These are phyloP conservation scores for Mycena olivaceomarginata DNA, from an alignment of 768 basidiomycete species.

Conservation along the genomic window DNA sequence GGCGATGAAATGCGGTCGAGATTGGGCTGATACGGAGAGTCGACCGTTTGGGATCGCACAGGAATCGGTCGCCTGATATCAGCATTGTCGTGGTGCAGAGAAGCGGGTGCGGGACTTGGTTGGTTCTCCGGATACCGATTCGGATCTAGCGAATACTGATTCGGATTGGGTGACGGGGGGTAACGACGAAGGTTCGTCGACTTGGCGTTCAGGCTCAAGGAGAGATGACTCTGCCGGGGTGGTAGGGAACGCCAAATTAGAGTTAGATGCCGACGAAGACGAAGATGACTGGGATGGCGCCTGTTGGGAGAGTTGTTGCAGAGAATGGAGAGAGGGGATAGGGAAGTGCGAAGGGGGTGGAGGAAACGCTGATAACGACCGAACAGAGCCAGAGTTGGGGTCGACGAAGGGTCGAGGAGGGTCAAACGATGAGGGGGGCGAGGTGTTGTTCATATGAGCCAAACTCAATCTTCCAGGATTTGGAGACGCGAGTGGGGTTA, in stretches of 20 bases:
- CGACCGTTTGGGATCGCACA: slow-evolving; percentile 41
- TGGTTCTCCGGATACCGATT: slow-evolving; percentile 3
- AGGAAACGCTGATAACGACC: slow-evolving; percentile 85
- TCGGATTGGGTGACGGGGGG: slow-evolving; percentile 32
- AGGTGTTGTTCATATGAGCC: slow-evolving; percentile 39
- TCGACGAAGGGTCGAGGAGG: slow-evolving; percentile 61
- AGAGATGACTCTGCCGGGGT: slow-evolving; percentile 49
- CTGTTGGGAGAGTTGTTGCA: background rate
- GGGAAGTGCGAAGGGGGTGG: slow-evolving; percentile 84
- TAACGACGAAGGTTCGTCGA: slow-evolving; percentile 38
- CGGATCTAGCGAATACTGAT: slow-evolving; percentile 24
- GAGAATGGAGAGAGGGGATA: slow-evolving; percentile 64
- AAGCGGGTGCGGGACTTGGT: background rate
- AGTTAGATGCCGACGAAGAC: slow-evolving; percentile 49
- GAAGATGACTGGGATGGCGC: slow-evolving; percentile 36
- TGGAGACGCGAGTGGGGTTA: slow-evolving; percentile 40
- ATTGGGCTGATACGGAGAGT: slow-evolving; percentile 33
- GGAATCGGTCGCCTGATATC: slow-evolving; percentile 42
- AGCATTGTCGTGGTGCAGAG: slow-evolving; percentile 4
- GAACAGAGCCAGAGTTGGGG: slow-evolving; percentile 71
- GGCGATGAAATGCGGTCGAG: slow-evolving; percentile 30
- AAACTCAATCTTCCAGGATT: slow-evolving; percentile 22
- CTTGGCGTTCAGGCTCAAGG: slow-evolving; percentile 43
- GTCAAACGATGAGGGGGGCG: slow-evolving; percentile 57
- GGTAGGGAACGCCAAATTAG: slow-evolving; percentile 48